Evolutionary conservation across 495 filamentous ascomycete species (phyloP).

Genomic region (Gamarada debralockiae): DNA sequence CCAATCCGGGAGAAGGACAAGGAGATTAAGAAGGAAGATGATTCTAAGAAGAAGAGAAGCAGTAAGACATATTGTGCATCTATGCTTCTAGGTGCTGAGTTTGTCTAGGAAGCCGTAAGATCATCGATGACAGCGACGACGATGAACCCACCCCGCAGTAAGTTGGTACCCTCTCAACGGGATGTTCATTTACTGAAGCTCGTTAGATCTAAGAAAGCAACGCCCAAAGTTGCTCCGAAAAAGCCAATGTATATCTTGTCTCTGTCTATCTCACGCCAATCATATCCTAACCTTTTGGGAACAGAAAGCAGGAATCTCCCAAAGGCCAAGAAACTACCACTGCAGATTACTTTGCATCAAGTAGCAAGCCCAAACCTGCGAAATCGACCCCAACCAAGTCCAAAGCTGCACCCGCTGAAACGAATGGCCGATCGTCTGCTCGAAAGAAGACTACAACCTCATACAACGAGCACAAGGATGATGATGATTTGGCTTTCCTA

Average conservation of each 20-base stretch:
- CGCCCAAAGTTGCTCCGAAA: slow-evolving; percentile 40
- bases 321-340: slow-evolving; percentile 52
- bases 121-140: slow-evolving; percentile 75
- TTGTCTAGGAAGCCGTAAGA: slow-evolving; percentile 56
- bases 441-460: slow-evolving; percentile 31
- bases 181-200: slow-evolving; percentile 2
- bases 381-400: slow-evolving; percentile 28
- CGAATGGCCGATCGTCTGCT: slow-evolving; percentile 18
- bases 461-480: slow-evolving; percentile 30
- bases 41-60: slow-evolving; percentile 41
- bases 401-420: slow-evolving; percentile 25
- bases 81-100: slow-evolving; percentile 2
- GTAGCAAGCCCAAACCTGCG: slow-evolving; percentile 39
- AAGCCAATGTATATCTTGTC: slow-evolving; percentile 29
- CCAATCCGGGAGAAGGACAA: slow-evolving; percentile 39
- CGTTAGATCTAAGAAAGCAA: slow-evolving; percentile 24
- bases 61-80: slow-evolving; percentile 18
- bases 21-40: slow-evolving; percentile 39
- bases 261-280: neutral
- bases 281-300: neutral
- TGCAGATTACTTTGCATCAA: slow-evolving; percentile 59
- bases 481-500: slow-evolving; percentile 42
- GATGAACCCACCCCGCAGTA: slow-evolving; percentile 41
- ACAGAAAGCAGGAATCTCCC: slow-evolving; percentile 36
- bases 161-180: neutral